phyloP scores from a whole-genome alignment of 208 protist genomes.

The Leptomonas seymouri region DNA sequence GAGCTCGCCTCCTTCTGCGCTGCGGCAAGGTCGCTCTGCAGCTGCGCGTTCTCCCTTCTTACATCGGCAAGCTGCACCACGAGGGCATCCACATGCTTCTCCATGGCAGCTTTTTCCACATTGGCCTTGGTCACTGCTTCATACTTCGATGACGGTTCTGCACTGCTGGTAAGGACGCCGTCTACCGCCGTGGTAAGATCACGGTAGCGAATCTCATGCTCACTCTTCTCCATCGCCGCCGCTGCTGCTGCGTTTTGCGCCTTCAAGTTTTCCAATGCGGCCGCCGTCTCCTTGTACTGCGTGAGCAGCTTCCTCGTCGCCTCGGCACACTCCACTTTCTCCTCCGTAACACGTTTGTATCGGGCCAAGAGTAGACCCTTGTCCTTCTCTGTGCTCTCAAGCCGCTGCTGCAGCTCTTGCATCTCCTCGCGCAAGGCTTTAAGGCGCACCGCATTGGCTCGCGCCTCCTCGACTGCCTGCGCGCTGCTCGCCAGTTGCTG shows the following conservation, averaged over 20 bases:
- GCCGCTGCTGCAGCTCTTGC: slow-evolving; percentile 20
- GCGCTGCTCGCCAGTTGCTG: slow-evolving; percentile 25
- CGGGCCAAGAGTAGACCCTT: slow-evolving; percentile 23
- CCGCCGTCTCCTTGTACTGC: slow-evolving; percentile 31
- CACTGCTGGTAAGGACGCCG: neutral
- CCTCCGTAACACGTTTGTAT: slow-evolving; percentile 28
- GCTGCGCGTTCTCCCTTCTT: slow-evolving; percentile 1
- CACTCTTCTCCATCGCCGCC: neutral
- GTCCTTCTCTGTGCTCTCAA: slow-evolving; percentile 27
- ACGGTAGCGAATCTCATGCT: neutral
- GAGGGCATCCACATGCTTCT: slow-evolving; percentile 24
- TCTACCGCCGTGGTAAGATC: neutral
- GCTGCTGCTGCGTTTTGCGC: slow-evolving; percentile 7
- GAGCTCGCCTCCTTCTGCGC: neutral
- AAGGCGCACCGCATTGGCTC: slow-evolving; percentile 16
- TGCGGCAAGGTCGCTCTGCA: slow-evolving; percentile 14
- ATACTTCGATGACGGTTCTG: neutral
- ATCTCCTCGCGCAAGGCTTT: slow-evolving; percentile 26
- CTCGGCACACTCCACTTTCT: slow-evolving; percentile 44
- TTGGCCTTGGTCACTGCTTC: neutral
- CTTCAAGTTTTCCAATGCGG: slow-evolving; percentile 12
- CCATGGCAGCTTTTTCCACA: neutral
- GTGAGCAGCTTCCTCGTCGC: slow-evolving; percentile 22
- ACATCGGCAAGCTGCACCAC: slow-evolving; percentile 14
- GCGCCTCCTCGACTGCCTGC: slow-evolving; percentile 26